Evolutionary conservation across 495 filamentous ascomycete species (phyloP).

Genomic region (Chaetomium tenue): DNA sequence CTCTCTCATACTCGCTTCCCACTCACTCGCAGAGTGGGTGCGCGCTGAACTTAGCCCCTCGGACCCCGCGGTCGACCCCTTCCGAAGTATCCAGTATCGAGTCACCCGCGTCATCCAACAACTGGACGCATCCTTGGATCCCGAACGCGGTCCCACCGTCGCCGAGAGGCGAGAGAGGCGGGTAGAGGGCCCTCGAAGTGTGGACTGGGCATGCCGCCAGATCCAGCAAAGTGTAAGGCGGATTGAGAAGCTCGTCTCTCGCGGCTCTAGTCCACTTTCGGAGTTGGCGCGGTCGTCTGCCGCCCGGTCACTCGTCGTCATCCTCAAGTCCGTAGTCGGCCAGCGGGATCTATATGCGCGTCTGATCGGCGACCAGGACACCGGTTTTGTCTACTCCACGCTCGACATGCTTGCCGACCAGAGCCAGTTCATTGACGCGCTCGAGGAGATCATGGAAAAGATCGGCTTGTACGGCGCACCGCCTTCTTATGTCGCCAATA

Average conservation of each 20-base stretch:
- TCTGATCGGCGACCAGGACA: constrained; percentile 40
- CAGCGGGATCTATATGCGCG: constrained; percentile 42
- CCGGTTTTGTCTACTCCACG: constrained; percentile 39
- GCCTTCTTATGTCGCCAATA: constrained; percentile 32
- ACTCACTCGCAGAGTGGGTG: constrained; percentile 46
- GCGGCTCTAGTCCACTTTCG: constrained; percentile 37
- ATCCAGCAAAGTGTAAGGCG: constrained; percentile 36
- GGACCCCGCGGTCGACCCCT: constrained; percentile 42
- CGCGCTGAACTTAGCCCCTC: constrained; percentile 38
- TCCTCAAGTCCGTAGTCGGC: constrained; percentile 40
- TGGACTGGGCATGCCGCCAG: constrained; percentile 43
- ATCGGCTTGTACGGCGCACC: constrained; percentile 33
- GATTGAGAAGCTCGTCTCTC: constrained; percentile 39
- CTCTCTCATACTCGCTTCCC: constrained; percentile 47
- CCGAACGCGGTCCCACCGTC: constrained; percentile 20
- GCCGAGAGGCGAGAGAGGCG: constrained; percentile 24
- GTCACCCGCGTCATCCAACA: constrained; percentile 42
- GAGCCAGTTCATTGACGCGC: constrained; percentile 36
- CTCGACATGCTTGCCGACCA: constrained; percentile 42
- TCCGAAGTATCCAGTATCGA: constrained; percentile 41
- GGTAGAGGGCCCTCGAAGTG: constrained; percentile 31
- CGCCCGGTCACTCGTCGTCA: constrained; percentile 41
- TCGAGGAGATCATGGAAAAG: constrained; percentile 35
- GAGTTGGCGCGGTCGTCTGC: constrained; percentile 39
- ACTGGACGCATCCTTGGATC: constrained; percentile 35